Base-by-base conservation (phyloP, 2,329 filamentous ascomycete species). In the Colletotrichum sp. region DNA sequence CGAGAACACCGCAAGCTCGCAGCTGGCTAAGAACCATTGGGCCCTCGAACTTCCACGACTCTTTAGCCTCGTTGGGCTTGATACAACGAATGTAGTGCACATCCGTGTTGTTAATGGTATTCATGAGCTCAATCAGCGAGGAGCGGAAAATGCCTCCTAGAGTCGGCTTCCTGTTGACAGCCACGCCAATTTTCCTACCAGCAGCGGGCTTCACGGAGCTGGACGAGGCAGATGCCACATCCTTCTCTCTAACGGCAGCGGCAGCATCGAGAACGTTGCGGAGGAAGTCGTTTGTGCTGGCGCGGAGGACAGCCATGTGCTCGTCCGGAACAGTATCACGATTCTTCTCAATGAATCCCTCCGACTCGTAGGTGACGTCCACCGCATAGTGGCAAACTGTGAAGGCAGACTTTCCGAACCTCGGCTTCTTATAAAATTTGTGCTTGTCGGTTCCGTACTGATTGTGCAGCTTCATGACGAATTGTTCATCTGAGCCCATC, bases 281-380 rank as follows among this genome's bases (percentile, higher is more conserved):
- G 71, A 99, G 89, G 88, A 99, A 99, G 65, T 88, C 87, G 85
- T 98, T 99, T 36, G 91, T 93, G 1, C 96, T 97, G 67, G 93
- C 93, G 79, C 92, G 94, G 78, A 99, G 90, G 48, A 99, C 94
- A 75, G 97, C 96, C 93, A 99, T 95, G 83, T 98, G 97, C 87
- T 99, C 97, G 82, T 99, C 97, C 8, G 97, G 97, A 62, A 99
- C 97, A 24, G 97, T 99, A 85, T 99, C 97, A 84, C 97, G 93
- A 86, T 99, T 99, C 91, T 99, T 99, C 85, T 99, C 97, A 81
- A 99, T 98, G 86, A 99, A 99, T 62, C 97, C 97, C 80, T 99
- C 97, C 3, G 96, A 98, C 85, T 99, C 97, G 83, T 99, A 99
- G 21, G 96, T 98, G 80, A 99, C 97, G 81, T 99, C 97, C 72